Evolutionary conservation across 768 basidiomycete species (phyloP).

Genomic region (Filobasidium floriforme): DNA sequence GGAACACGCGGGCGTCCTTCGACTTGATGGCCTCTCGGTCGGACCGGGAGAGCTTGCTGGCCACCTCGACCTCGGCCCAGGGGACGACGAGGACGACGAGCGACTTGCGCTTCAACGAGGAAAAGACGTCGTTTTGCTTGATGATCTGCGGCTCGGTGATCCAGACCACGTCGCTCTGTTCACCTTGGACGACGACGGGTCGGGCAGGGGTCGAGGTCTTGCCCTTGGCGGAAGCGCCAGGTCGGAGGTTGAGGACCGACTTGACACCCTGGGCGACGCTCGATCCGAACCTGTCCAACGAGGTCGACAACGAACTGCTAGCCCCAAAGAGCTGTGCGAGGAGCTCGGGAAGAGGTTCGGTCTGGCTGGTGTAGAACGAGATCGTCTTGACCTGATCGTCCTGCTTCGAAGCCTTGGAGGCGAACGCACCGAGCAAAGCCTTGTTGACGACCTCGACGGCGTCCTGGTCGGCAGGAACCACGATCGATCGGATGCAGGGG

Average conservation of each 20-base stretch:
- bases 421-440: constrained; percentile 10
- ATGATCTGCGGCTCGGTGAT: constrained; percentile 69
- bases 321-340: constrained; percentile 45
- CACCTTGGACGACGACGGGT: constrained; percentile 43
- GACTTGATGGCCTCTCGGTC: constrained; percentile 51
- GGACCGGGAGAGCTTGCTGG: constrained; percentile 57
- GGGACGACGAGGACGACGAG: constrained; percentile 66
- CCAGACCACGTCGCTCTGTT: constrained; percentile 60
- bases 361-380: constrained; percentile 58
- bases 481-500: constrained; percentile 3
- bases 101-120: constrained; percentile 57
- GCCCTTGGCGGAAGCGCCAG: constrained; percentile 26
- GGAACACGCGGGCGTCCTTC: constrained; percentile 49
- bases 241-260: constrained; percentile 43
- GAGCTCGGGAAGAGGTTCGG: constrained; percentile 53
- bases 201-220: neutral
- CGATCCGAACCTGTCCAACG: constrained; percentile 42
- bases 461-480: neutral
- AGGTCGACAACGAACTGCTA: constrained; percentile 47
- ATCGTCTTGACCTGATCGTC: constrained; percentile 49
- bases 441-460: constrained; percentile 33
- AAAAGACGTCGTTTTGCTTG: constrained; percentile 66
- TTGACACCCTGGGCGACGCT: constrained; percentile 43
- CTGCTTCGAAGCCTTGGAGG: neutral
- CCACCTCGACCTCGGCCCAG: constrained; percentile 69